phyloP scores from a whole-genome alignment of 371 early-diverging fungal genomes.

The Mortierella sp. region DNA sequence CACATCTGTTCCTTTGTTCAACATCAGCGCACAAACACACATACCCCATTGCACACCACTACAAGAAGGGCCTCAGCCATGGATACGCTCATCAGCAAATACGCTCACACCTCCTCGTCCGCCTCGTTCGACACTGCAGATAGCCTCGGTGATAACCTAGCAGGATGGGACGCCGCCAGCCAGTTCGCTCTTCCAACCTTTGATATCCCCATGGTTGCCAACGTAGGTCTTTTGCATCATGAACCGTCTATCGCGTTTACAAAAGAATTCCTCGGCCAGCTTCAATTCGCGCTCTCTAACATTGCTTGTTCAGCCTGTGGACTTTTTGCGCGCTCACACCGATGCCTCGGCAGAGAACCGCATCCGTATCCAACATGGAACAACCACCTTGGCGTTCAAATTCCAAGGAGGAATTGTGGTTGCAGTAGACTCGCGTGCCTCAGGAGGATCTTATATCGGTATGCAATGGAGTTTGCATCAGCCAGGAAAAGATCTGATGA shows the following conservation, averaged over 20 bases:
- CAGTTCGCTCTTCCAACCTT: conserved; percentile 78
- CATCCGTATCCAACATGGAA: conserved; percentile 97
- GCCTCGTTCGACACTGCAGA: conserved; percentile 37
- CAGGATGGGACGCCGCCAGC: conserved; percentile 69
- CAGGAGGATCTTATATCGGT: conserved; percentile 98
- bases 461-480: conserved; percentile 16
- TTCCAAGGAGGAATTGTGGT: conserved; percentile 98
- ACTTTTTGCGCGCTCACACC: conserved; percentile 70
- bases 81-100: conserved; percentile 69
- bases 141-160: conserved; percentile 30
- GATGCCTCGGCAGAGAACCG: conserved; percentile 71
- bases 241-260: background rate
- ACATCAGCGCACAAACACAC: background rate
- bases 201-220: conserved; percentile 75
- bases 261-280: too few relatives aligned
- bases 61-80: conserved; percentile 43
- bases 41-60: background rate
- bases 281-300: background rate
- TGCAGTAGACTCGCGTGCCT: conserved; percentile 99
- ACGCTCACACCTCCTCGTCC: conserved; percentile 56
- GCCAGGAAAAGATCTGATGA: background rate
- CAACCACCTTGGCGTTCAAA: conserved; percentile 99
- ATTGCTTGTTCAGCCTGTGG: conserved; percentile 63
- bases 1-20: background rate
- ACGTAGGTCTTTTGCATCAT: conserved; percentile 59